Evolutionary conservation across 768 basidiomycete species (phyloP).

Genomic region (Saitozyma podzolica): DNA sequence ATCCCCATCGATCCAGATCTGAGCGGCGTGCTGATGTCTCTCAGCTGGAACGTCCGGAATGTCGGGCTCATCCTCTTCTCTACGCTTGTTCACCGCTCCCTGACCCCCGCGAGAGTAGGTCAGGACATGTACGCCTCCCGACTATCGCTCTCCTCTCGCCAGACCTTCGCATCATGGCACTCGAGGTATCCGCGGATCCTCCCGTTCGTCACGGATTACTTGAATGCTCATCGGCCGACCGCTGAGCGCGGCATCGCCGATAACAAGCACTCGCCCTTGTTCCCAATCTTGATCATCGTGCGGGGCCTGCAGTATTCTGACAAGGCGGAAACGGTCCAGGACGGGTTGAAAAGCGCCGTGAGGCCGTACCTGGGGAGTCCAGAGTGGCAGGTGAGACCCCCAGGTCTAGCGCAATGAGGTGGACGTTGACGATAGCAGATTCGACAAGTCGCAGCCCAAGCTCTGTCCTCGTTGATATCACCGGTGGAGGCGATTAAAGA

Average conservation of each 20-base stretch:
- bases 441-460: slow-evolving; percentile 43
- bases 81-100: slow-evolving; percentile 39
- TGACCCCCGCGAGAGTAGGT: slow-evolving; percentile 30
- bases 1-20: not conserved
- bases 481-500: slow-evolving; percentile 19
- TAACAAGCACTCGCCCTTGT: slow-evolving; percentile 34
- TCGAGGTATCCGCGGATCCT: slow-evolving; percentile 37
- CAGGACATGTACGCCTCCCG: slow-evolving; percentile 35
- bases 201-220: slow-evolving; percentile 22
- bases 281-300: slow-evolving; percentile 45
- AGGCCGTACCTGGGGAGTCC: slow-evolving; percentile 25
- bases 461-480: slow-evolving; percentile 30
- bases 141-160: slow-evolving; percentile 24
- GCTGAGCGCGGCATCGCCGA: not conserved
- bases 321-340: slow-evolving; percentile 13
- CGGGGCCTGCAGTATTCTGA: slow-evolving; percentile 37
- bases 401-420: too few relatives aligned
- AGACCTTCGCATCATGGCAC: slow-evolving; percentile 39
- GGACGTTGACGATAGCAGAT: slow-evolving; percentile 19
- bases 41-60: slow-evolving; percentile 52
- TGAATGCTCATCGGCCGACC: not conserved
- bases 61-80: slow-evolving; percentile 50
- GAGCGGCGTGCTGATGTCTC: not conserved
- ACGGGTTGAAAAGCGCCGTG: slow-evolving; percentile 17
- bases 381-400: slow-evolving; percentile 35